phyloP scores from a whole-genome alignment of 2,329 filamentous ascomycete genomes.

The Coleophoma eucalyptorum region DNA sequence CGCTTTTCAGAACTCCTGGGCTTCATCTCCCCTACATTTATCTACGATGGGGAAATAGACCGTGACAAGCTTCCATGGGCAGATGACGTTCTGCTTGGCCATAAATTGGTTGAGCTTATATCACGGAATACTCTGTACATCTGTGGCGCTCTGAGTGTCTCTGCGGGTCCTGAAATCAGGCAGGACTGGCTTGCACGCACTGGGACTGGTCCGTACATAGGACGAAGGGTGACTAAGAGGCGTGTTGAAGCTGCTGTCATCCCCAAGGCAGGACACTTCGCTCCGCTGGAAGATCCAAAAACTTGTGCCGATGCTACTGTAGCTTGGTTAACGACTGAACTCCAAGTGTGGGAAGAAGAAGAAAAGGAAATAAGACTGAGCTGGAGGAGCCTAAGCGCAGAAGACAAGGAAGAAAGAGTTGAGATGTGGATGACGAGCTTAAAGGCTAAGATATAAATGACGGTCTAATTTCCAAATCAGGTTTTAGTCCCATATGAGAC shows the following conservation, averaged over 20 bases:
- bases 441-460: background rate
- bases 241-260: background rate
- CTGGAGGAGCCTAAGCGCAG: background rate
- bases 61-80: background rate
- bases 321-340: background rate
- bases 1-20: constrained; percentile 38
- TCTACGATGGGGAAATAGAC: background rate
- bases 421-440: background rate
- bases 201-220: background rate
- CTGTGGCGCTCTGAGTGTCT: background rate
- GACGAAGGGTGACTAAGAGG: background rate
- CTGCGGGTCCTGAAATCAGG: background rate
- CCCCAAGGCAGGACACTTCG: background rate
- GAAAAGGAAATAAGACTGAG: background rate
- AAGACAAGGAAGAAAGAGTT: background rate
- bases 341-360: background rate
- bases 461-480: no score
- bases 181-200: background rate
- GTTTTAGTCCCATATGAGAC: no score
- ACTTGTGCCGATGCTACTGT: background rate
- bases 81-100: background rate
- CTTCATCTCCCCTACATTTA: background rate
- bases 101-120: background rate
- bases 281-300: background rate
- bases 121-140: background rate